phyloP scores from a whole-genome alignment of 768 basidiomycete genomes.

The Arthromyces matolae region DNA sequence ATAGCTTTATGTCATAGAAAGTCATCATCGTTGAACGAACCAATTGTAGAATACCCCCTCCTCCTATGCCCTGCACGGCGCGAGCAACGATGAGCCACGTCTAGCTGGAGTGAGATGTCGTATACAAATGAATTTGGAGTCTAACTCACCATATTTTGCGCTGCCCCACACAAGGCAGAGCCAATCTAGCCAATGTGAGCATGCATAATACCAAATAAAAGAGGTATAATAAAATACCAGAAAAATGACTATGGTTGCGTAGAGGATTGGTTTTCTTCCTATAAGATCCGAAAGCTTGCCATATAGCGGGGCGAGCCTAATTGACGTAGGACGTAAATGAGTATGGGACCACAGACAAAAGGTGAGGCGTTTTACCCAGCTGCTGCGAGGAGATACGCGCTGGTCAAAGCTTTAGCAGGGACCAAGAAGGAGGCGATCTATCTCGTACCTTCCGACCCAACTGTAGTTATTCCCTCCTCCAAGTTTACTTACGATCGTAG shows the following conservation, averaged over 20 bases:
- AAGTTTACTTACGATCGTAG: conserved; percentile 64
- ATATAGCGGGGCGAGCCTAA: conserved; percentile 64
- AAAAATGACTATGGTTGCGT: conserved; percentile 61
- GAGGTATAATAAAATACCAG: conserved; percentile 46
- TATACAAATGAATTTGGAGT: background rate
- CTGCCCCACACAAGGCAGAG: conserved; percentile 78
- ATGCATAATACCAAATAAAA: background rate
- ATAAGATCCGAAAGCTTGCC: conserved; percentile 70
- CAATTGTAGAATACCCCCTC: conserved; percentile 74
- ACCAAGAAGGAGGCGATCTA: too few species aligned
- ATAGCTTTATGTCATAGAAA: background rate
- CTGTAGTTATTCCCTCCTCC: conserved; percentile 62
- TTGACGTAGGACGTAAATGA: background rate
- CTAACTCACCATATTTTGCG: conserved; percentile 56
- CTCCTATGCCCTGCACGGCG: conserved; percentile 82
- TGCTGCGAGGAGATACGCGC: conserved; percentile 72
- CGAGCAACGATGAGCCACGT: conserved; percentile 73
- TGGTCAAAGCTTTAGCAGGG: too few species aligned
- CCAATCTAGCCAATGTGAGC: conserved; percentile 49
- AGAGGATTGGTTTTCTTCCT: conserved; percentile 65
- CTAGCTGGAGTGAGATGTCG: conserved; percentile 21
- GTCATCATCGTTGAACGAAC: conserved; percentile 33
- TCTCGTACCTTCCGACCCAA: conserved; percentile 70
- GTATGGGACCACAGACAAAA: background rate
- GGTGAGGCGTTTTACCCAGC: conserved; percentile 35